phyloP scores from a whole-genome alignment of 1,284 basidiomycete species.

The Ustilago lituana region DNA sequence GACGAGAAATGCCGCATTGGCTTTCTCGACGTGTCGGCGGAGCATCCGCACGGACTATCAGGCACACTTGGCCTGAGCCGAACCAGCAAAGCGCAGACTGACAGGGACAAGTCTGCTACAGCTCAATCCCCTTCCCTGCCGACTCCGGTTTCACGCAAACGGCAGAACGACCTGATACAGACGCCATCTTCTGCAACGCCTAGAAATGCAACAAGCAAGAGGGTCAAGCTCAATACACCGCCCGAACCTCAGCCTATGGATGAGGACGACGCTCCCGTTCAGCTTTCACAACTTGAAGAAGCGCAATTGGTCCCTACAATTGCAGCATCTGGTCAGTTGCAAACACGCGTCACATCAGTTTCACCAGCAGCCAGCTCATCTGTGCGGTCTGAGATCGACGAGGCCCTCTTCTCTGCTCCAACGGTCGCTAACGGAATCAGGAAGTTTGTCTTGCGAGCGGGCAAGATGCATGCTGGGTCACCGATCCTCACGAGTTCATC shows the following conservation, averaged over 20 bases:
- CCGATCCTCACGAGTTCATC: not conserved
- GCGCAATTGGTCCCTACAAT: not conserved
- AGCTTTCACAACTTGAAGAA: not conserved
- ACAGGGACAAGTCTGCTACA: constrained; percentile 1
- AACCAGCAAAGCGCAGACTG: constrained; percentile 1
- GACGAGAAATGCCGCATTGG: constrained; percentile 26
- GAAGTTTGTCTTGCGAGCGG: constrained; percentile 20
- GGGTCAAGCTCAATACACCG: constrained; percentile 7
- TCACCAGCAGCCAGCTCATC: not conserved
- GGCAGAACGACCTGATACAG: constrained; percentile 10
- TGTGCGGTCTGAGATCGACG: not conserved
- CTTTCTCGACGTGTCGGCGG: constrained; percentile 31
- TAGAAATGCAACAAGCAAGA: constrained; percentile 9
- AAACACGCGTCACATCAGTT: not conserved
- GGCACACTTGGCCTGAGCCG: constrained; percentile 24
- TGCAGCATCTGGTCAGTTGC: not conserved
- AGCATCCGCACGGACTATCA: constrained; percentile 26
- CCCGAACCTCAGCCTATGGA: constrained; percentile 4
- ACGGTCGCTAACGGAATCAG: constrained; percentile 29
- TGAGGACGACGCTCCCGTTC: constrained; percentile 1
- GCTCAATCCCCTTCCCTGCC: constrained; percentile 5
- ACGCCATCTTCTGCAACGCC: constrained; percentile 15
- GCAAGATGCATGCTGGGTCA: constrained; percentile 4
- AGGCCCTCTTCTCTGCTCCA: not conserved
- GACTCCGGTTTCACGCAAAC: constrained; percentile 19